A percentile compares a stretch with the other conserved stretches of the same genome.
These are phyloP conservation scores for Creolimax fragrantissima DNA, from an alignment of 78 protist genomes.

Conservation along the genomic window DNA sequence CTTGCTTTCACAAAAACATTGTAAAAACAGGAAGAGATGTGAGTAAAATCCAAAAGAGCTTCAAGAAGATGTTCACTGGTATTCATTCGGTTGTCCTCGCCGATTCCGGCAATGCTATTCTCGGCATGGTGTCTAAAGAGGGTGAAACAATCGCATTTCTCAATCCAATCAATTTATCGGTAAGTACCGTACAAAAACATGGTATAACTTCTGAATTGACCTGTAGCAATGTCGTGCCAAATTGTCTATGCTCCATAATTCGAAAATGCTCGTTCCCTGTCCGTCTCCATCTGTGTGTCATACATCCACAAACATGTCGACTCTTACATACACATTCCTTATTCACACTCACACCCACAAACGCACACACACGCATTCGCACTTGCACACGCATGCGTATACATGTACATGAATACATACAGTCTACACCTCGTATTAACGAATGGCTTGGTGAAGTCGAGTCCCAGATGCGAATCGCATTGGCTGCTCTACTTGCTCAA, in stretches of 20 bases:
- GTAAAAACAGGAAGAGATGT: no score
- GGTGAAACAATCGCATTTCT: conserved; percentile 75
- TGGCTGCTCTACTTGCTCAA: conserved; percentile 44
- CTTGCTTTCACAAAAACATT: no score
- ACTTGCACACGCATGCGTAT: background rate
- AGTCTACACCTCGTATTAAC: conserved; percentile 53
- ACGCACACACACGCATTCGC: background rate
- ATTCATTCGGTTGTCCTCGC: conserved; percentile 43
- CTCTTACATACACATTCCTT: background rate
- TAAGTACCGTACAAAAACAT: no score
- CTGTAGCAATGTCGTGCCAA: no score
- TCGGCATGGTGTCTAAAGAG: conserved; percentile 65
- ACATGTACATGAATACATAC: background rate
- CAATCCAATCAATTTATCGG: conserved; percentile 36
- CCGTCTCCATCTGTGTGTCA: no score
- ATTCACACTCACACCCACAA: background rate
- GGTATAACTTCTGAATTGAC: no score
- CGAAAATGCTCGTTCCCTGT: no score
- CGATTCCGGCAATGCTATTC: conserved; percentile 34
- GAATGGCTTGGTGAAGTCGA: conserved; percentile 74
- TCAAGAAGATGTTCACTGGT: conserved; percentile 95
- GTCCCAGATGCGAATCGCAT: conserved; percentile 60
- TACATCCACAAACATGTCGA: no score
- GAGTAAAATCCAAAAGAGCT: conserved; percentile 78
- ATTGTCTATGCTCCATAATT: no score